Percentiles rank a stretch among this genome's conserved stretches.
These are phyloP conservation scores for Metschnikowia corniflorae DNA, from an alignment of 805 yeast species.

Conservation along the genomic window DNA sequence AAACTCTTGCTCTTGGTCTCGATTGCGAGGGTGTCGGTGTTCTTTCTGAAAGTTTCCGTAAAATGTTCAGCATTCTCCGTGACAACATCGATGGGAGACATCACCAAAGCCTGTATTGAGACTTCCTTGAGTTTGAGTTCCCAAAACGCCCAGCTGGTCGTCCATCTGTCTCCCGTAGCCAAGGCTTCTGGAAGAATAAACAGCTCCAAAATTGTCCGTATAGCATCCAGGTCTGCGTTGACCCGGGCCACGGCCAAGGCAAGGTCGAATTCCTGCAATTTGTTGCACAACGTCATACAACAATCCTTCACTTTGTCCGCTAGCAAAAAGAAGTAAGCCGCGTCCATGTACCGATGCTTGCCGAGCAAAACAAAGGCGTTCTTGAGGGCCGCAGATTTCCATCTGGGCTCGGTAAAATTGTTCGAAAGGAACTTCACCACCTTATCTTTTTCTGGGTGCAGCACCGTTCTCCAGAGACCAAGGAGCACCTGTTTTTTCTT, in stretches of 20 bases:
- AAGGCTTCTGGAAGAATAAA: constrained; percentile 56
- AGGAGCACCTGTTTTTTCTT: constrained; percentile 70
- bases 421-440: constrained; percentile 73
- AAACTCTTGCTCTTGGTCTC: constrained; percentile 33
- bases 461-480: constrained; percentile 79
- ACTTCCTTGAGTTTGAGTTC: constrained; percentile 39
- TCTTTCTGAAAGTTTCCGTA: constrained; percentile 19
- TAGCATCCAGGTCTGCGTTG: constrained; percentile 37
- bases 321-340: constrained; percentile 83
- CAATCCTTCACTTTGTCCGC: constrained; percentile 76
- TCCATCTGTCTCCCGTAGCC: constrained; percentile 72
- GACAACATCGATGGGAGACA: constrained; percentile 43
- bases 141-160: constrained; percentile 78
- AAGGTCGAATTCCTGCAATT: constrained; percentile 63
- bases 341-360: constrained; percentile 81
- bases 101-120: constrained; percentile 63
- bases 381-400: constrained; percentile 87
- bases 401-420: constrained; percentile 70
- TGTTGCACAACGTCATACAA: constrained; percentile 65
- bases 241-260: constrained; percentile 81
- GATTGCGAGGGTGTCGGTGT: constrained; percentile 12
- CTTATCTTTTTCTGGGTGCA: constrained; percentile 78
- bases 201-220: constrained; percentile 46
- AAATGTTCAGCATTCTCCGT: constrained; percentile 20
- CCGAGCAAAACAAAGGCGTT: constrained; percentile 90